A percentile compares a stretch with the other conserved stretches of the same genome.
Evolutionary conservation across 2,329 filamentous ascomycete species (phyloP).

Genomic region (Xylariaceae sp.): DNA sequence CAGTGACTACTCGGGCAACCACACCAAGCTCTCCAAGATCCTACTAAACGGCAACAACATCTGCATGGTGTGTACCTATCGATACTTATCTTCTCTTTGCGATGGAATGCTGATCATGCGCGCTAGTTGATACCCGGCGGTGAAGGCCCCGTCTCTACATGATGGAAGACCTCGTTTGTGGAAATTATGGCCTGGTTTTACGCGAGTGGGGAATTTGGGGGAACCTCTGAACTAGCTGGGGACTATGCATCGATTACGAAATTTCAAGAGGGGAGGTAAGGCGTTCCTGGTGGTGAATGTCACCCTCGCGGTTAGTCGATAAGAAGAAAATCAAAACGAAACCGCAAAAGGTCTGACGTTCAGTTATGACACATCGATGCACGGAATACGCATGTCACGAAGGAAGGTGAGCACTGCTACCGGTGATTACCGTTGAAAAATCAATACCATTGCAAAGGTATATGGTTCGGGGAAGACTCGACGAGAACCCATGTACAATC

Average conservation of each 20-base stretch:
- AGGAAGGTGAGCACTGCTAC: too few species aligned
- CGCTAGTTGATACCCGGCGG: conserved; percentile 69
- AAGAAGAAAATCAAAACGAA: not conserved
- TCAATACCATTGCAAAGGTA: conserved; percentile 5
- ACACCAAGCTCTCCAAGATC: conserved; percentile 89
- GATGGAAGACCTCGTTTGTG: conserved; percentile 11
- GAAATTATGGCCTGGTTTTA: not conserved
- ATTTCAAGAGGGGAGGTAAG: conserved; percentile 9
- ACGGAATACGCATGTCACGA: too few species aligned
- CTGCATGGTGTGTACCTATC: conserved; percentile 73
- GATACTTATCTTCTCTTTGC: not conserved
- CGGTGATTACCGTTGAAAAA: not conserved
- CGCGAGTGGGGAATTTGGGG: not conserved
- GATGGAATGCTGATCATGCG: conserved; percentile 6
- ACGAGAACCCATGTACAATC: conserved; percentile 1
- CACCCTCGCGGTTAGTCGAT: conserved; percentile 6
- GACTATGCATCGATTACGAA: conserved; percentile 4
- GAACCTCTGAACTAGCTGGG: not conserved
- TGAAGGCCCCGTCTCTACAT: conserved; percentile 55
- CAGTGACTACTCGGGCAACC: conserved; percentile 85
- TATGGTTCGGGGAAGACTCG: conserved; percentile 3
- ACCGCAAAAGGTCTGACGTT: too few species aligned
- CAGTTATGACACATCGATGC: too few species aligned
- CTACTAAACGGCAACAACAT: conserved; percentile 97
- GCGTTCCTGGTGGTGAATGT: conserved; percentile 8